phyloP scores from a whole-genome alignment of 768 basidiomycete genomes.

The Leccinum rimulosum region DNA sequence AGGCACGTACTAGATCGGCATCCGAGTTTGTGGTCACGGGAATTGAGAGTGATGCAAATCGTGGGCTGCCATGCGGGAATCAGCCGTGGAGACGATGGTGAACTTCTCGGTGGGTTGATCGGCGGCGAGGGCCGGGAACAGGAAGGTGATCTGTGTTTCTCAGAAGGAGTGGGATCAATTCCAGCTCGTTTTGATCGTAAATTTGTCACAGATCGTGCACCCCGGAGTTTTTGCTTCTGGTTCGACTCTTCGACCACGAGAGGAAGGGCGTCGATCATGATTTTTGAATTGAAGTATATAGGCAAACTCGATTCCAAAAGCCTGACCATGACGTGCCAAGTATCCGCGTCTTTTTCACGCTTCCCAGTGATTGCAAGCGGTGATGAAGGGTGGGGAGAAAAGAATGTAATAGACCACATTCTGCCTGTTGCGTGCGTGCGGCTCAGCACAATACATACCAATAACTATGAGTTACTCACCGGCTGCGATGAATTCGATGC shows the following conservation, averaged over 20 bases:
- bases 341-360: slow-evolving; percentile 1
- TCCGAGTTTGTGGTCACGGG: slow-evolving; percentile 12
- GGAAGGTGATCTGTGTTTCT: background rate
- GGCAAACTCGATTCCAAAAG: slow-evolving; percentile 19
- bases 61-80: background rate
- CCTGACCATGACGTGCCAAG: slow-evolving; percentile 46
- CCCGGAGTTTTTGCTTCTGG: background rate
- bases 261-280: slow-evolving; percentile 9
- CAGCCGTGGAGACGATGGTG: background rate
- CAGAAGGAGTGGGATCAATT: background rate
- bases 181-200: too few relatives aligned
- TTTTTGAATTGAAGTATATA: slow-evolving; percentile 16
- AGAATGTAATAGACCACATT: slow-evolving; percentile 27
- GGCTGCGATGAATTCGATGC: slow-evolving; percentile 62
- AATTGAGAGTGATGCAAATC: slow-evolving; percentile 6
- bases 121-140: background rate
- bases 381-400: slow-evolving; percentile 12
- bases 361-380: slow-evolving; percentile 4
- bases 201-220: slow-evolving; percentile 2
- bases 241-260: background rate
- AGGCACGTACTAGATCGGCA: slow-evolving; percentile 7
- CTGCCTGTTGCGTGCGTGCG: slow-evolving; percentile 8
- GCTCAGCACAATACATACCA: background rate
- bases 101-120: slow-evolving; percentile 1
- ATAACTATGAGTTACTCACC: slow-evolving; percentile 4